Conservation (phyloP, 371 early-diverging fungal species). For the Apophysomyces sp. region DNA sequence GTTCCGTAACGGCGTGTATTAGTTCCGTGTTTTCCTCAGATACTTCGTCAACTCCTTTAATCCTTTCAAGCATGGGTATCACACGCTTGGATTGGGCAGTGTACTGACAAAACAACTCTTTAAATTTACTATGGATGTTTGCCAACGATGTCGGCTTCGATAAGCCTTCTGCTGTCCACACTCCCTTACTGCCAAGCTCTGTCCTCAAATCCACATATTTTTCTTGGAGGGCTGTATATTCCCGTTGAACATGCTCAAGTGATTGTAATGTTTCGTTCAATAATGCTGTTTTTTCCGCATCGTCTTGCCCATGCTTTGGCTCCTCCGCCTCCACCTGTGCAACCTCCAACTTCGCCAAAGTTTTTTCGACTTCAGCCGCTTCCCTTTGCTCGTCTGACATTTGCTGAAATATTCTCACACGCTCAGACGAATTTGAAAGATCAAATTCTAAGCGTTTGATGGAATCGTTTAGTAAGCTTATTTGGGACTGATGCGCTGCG, state of each 20-base stretch:
- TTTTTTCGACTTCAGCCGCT: conserved; percentile 7
- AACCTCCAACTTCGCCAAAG: conserved; percentile 7
- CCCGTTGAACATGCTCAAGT: conserved; percentile 4
- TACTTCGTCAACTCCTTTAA: neutral
- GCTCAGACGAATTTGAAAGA: neutral
- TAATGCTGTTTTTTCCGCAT: neutral
- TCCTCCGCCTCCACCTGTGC: neutral
- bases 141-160: neutral
- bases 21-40: neutral
- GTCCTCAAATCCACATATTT: neutral
- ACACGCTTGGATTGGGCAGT: neutral
- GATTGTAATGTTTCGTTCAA: neutral
- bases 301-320: neutral
- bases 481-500: no score
- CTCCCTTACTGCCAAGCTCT: neutral
- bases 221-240: conserved; percentile 5
- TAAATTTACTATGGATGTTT: neutral
- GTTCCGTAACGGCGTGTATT: neutral
- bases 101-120: neutral
- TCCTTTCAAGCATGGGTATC: neutral
- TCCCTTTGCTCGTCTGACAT: conserved; percentile 6
- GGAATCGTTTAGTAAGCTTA: neutral
- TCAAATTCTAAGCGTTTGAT: neutral
- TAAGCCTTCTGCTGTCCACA: neutral
- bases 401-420: neutral